Evolutionary conservation across 1,284 basidiomycete genomes (phyloP), one percentile per base, ranked within the genome.

Genomic region (Tylopilus sp.): DNA sequence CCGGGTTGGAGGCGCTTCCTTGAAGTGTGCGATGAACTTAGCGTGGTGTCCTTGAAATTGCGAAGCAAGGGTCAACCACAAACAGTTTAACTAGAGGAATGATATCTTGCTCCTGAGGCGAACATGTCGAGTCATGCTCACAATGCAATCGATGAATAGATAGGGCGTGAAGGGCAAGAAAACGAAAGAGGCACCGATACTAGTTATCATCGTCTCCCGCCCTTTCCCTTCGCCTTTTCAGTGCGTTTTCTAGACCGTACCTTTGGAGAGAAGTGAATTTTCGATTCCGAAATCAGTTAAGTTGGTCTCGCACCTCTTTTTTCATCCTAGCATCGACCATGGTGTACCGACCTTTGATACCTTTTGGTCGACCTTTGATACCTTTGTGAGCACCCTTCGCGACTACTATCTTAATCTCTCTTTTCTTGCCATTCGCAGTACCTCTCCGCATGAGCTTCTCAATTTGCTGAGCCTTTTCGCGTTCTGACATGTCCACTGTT

Each of bases 391-490:
- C 78, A 47, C 97, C 97, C 64, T 88, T 92, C 13, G 96, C 97
- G 5, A 99, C 96, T 26, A 99, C 87, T 13, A 98, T 73, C 74
- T 94, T 92, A 54, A 91, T 70, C 53, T 94, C 89, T 65, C 84
- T 90, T 76, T 89, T 90, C 74, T 88, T 89, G 57, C 80, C 82
- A 47, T 80, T 81, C 29, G 86, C 81, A 43, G 77, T 68, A n/a
- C 92, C 89, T 69, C 85, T 91, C 40, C 81, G 81, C 81, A 99
- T 89, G 31, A 98, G 73, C 71, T 95, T 96, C 66, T 92, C 88
- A 53, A 99, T 95, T 68, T 92, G 90, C 59, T 86, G 84, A 8
- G 96, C 94, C 74, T 98, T 98, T 69, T 98, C 96, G 54, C 86
- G 82, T 74, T 99, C 96, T 26, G 92, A 89, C 74, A 98, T 84